A percentile compares a stretch with the other conserved stretches of the same genome.
phyloP scores from a whole-genome alignment of 2,329 filamentous ascomycete species.

The Cadophora sp. region DNA sequence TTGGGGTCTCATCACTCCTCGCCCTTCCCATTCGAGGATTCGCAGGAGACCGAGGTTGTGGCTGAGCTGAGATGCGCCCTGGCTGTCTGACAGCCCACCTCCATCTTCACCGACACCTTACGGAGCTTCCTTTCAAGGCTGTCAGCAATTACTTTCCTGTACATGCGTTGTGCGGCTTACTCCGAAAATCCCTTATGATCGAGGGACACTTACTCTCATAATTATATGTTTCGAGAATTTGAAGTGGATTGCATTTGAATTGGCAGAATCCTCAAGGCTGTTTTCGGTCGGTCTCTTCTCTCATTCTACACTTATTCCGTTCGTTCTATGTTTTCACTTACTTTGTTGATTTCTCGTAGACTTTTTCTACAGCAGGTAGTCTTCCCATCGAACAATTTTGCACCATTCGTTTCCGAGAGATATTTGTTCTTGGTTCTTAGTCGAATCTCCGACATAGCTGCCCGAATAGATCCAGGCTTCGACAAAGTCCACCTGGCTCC shows the following conservation, averaged over 20 bases:
- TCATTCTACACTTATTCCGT: no score
- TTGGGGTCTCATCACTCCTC: no score
- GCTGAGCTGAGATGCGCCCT: constrained; percentile 6
- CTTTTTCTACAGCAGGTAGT: no score
- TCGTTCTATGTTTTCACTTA: no score
- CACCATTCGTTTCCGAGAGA: no score
- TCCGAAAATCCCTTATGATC: not conserved
- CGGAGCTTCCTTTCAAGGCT: not conserved
- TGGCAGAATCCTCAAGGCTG: not conserved
- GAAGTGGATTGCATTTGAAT: not conserved
- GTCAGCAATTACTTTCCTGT: not conserved
- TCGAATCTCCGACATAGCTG: no score
- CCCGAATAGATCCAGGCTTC: no score
- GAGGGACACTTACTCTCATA: not conserved
- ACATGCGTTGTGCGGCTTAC: not conserved
- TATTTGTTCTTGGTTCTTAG: no score
- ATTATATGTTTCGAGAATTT: not conserved
- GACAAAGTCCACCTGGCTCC: no score
- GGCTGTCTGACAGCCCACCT: not conserved
- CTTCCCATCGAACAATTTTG: no score
- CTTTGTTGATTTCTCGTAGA: no score
- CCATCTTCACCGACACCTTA: not conserved
- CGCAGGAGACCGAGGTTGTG: not conserved
- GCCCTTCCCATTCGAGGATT: not conserved
- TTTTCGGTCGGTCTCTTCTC: no score